A percentile compares a stretch with the other conserved stretches of the same genome.
These are phyloP conservation scores for Nakaseomyces kungkrabaensis DNA, from an alignment of 1,139 yeast genomes.

Conservation along the genomic window DNA sequence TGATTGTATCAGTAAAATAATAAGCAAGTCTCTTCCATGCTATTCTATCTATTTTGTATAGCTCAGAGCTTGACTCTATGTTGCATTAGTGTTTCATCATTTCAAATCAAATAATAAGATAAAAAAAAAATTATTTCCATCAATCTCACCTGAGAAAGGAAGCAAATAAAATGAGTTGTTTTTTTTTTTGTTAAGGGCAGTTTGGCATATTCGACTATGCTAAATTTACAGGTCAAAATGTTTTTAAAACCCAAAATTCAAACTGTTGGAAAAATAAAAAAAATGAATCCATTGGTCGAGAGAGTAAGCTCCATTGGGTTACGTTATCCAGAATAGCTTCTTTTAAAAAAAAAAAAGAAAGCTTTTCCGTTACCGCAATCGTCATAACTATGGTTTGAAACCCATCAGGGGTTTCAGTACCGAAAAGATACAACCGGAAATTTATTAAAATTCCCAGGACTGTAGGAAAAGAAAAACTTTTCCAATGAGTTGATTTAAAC, in stretches of 20 bases:
- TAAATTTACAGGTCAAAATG: slow-evolving; percentile 10
- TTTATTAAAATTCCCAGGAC: slow-evolving; percentile 9
- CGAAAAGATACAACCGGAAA: slow-evolving; percentile 34
- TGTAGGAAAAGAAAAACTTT: slow-evolving; percentile 5
- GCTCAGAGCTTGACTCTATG: slow-evolving; percentile 95
- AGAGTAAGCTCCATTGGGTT: slow-evolving; percentile 92
- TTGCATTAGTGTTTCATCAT: slow-evolving; percentile 76
- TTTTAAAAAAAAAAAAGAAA: too few relatives aligned
- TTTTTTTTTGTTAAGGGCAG: slow-evolving; percentile 23
- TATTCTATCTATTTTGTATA: slow-evolving; percentile 19
- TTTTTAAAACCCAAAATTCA: slow-evolving; percentile 10
- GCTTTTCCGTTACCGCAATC: slow-evolving; percentile 35
- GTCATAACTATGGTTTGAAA: slow-evolving; percentile 76
- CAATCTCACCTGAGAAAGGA: slow-evolving; percentile 7
- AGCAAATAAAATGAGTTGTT: neutral
- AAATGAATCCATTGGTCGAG: slow-evolving; percentile 50
- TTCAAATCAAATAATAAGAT: slow-evolving; percentile 11
- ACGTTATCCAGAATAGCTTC: slow-evolving; percentile 22
- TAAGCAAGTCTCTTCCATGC: slow-evolving; percentile 43
- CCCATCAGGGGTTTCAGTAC: slow-evolving; percentile 42
- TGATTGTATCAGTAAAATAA: slow-evolving; percentile 5
- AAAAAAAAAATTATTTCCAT: slow-evolving; percentile 1
- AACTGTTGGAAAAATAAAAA: slow-evolving; percentile 26
- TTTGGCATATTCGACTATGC: slow-evolving; percentile 73
- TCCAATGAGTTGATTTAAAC: slow-evolving; percentile 31